Evolutionary conservation across 2,329 filamentous ascomycete species (phyloP).

Genomic region (Aspergillus tubingensis): DNA sequence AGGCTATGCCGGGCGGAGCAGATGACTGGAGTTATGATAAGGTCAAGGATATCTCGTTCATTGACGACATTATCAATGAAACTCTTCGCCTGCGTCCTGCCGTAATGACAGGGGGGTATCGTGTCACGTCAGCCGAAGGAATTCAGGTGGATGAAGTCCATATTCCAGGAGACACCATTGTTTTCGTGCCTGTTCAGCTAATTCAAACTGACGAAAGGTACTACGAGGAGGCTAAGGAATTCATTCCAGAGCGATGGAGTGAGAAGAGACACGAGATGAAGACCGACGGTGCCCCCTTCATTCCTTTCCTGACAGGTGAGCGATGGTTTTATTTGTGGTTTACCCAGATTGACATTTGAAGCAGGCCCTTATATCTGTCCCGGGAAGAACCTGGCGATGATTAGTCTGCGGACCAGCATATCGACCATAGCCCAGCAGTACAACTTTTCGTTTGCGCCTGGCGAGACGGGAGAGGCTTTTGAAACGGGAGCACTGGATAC

Average conservation of each 20-base stretch:
- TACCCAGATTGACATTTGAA: background rate
- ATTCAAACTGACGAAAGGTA: slow-evolving; percentile 31
- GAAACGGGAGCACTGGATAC: slow-evolving; percentile 21
- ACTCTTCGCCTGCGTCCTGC: slow-evolving; percentile 11
- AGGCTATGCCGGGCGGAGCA: background rate
- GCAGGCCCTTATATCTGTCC: slow-evolving; percentile 32
- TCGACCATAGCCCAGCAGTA: slow-evolving; percentile 22
- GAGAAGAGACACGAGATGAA: slow-evolving; percentile 22
- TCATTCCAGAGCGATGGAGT: slow-evolving; percentile 37
- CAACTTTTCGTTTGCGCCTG: slow-evolving; percentile 23
- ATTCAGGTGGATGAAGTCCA: slow-evolving; percentile 7
- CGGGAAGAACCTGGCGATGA: slow-evolving; percentile 34
- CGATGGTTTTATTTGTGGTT: slow-evolving; percentile 1
- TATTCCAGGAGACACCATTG: slow-evolving; percentile 26
- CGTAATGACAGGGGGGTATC: slow-evolving; percentile 7
- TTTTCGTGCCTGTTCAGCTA: slow-evolving; percentile 22
- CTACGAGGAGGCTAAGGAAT: slow-evolving; percentile 23
- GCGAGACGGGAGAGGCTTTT: slow-evolving; percentile 22
- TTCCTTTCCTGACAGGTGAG: slow-evolving; percentile 27
- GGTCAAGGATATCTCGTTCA: background rate
- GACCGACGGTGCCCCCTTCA: slow-evolving; percentile 27
- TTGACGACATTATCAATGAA: slow-evolving; percentile 26
- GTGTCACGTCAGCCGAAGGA: slow-evolving; percentile 13
- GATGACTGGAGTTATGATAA: slow-evolving; percentile 7
- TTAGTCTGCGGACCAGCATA: slow-evolving; percentile 32